Evolutionary conservation across 441 rosid genomes (phyloP).

Genomic region (Iberis amara): DNA sequence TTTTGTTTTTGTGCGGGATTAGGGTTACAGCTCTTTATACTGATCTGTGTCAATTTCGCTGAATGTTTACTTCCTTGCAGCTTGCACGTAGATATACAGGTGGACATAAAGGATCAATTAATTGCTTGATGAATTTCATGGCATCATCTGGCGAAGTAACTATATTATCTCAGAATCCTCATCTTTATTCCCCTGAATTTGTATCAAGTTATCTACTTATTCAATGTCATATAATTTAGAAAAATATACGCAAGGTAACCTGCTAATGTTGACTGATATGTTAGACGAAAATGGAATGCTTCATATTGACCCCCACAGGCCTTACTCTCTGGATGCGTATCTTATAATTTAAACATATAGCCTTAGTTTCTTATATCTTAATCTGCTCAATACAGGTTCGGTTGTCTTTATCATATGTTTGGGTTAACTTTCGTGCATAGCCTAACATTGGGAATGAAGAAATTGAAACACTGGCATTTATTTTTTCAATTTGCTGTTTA

Average conservation of each 20-base stretch:
- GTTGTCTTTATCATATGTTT: constrained; percentile 6
- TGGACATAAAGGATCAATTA: constrained; percentile 91
- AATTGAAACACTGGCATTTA: constrained; percentile 13
- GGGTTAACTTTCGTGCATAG: constrained; percentile 14
- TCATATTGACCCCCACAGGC: background rate
- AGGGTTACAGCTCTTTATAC: constrained; percentile 16
- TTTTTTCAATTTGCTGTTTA: background rate
- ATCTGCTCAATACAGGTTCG: background rate
- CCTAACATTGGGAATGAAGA: constrained; percentile 4
- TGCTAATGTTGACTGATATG: constrained; percentile 10
- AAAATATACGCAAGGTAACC: constrained; percentile 10
- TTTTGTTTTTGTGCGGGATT: constrained; percentile 8
- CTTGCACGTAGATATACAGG: constrained; percentile 93
- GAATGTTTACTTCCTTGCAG: constrained; percentile 44
- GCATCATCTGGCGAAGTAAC: constrained; percentile 95
- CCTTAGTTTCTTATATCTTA: constrained; percentile 8
- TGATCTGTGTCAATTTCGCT: constrained; percentile 19
- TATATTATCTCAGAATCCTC: constrained; percentile 9
- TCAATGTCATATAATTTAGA: constrained; percentile 13
- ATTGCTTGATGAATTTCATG: constrained; percentile 96
- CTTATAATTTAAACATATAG: background rate
- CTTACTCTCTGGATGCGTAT: background rate
- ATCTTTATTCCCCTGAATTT: constrained; percentile 7
- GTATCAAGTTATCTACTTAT: constrained; percentile 3
- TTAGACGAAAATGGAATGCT: background rate